These are phyloP conservation scores for Metroxylon sagu DNA, from an alignment of 176 grass and related monocot genomes.

Conservation along the genomic window DNA sequence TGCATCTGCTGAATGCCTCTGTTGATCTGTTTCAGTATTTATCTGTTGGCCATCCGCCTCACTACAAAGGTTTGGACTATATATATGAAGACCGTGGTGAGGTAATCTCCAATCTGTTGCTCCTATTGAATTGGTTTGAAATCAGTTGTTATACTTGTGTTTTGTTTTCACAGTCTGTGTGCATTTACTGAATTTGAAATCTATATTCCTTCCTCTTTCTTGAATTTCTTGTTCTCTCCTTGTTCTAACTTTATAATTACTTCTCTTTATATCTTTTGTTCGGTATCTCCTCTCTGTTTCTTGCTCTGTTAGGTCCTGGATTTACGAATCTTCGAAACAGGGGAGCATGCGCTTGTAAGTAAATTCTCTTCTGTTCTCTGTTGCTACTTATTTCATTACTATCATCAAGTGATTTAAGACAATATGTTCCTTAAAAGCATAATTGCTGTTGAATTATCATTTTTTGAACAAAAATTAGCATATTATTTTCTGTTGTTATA, in stretches of 20 bases:
- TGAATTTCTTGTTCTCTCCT: not conserved
- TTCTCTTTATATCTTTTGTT: not conserved
- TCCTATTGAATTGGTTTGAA: constrained; percentile 3
- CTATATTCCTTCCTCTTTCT: too few relatives aligned
- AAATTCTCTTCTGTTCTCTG: not conserved
- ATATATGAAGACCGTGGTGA: constrained; percentile 91
- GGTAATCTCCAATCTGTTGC: constrained; percentile 20
- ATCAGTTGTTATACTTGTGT: not conserved
- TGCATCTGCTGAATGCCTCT: not conserved
- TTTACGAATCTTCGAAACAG: constrained; percentile 64
- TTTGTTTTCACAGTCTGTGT: too few relatives aligned
- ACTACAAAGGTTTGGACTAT: constrained; percentile 77
- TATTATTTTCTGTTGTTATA: too few relatives aligned
- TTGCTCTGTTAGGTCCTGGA: constrained; percentile 54
- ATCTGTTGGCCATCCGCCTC: constrained; percentile 74
- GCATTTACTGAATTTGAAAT: too few relatives aligned
- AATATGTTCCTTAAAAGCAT: too few relatives aligned
- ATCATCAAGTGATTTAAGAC: not conserved
- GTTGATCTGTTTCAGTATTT: constrained; percentile 51
- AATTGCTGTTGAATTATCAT: too few relatives aligned
- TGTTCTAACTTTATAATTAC: not conserved
- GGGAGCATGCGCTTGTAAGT: constrained; percentile 74
- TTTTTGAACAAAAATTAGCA: too few relatives aligned
- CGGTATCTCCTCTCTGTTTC: not conserved
- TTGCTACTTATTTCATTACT: not conserved